Evolutionary conservation across 2,329 filamentous ascomycete genomes (phyloP).

Genomic region (Monilinia polystroma): DNA sequence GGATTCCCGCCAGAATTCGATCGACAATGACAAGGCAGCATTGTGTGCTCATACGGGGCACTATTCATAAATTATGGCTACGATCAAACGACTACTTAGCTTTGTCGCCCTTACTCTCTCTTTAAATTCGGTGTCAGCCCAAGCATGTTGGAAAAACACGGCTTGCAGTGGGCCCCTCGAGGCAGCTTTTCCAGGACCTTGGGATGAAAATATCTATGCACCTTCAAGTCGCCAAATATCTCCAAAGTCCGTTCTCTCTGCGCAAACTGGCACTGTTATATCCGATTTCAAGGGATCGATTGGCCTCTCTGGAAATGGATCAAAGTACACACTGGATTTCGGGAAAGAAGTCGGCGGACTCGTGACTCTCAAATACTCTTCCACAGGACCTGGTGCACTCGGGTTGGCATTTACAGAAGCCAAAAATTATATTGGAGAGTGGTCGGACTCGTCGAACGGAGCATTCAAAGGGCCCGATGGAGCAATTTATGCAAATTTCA

Average conservation of each 20-base stretch:
- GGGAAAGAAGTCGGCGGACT: slow-evolving; percentile 59
- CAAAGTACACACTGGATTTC: slow-evolving; percentile 57
- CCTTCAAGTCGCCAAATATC: slow-evolving; percentile 51
- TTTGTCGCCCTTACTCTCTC: slow-evolving; percentile 11
- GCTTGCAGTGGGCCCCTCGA: slow-evolving; percentile 51
- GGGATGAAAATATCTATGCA: slow-evolving; percentile 58
- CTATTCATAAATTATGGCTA: slow-evolving; percentile 14
- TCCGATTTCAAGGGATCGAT: slow-evolving; percentile 26
- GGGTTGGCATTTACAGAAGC: slow-evolving; percentile 51
- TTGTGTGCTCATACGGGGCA: neutral
- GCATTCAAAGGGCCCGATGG: slow-evolving; percentile 50
- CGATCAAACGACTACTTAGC: slow-evolving; percentile 1
- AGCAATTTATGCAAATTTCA: slow-evolving; percentile 48
- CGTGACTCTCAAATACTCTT: slow-evolving; percentile 40
- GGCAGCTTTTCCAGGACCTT: slow-evolving; percentile 55
- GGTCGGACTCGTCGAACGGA: slow-evolving; percentile 51
- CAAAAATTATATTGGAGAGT: slow-evolving; percentile 49
- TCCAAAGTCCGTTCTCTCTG: slow-evolving; percentile 48
- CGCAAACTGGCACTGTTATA: slow-evolving; percentile 38
- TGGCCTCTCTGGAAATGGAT: slow-evolving; percentile 46
- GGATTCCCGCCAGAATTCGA: neutral
- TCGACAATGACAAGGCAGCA: slow-evolving; percentile 10
- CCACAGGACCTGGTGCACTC: slow-evolving; percentile 44
- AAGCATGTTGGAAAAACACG: slow-evolving; percentile 55
- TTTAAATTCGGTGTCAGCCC: slow-evolving; percentile 22